Percentiles rank a stretch among this genome's conserved stretches.
Conservation (phyloP, 345 rosid genomes). For the Cardamine chenopodiifolia region DNA sequence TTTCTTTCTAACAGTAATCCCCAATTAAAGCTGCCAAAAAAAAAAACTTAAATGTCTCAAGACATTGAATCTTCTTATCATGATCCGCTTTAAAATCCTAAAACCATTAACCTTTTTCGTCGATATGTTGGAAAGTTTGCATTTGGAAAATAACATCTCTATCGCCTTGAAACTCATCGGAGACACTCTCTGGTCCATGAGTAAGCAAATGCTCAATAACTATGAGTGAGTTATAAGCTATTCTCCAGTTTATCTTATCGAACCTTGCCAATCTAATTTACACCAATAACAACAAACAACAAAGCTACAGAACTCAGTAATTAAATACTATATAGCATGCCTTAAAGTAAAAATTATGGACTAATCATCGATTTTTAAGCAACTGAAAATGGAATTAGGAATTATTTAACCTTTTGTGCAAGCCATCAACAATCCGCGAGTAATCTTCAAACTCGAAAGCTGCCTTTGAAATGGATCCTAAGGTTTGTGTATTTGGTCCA, state of each 20-base stretch:
- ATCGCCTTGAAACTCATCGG: constrained; percentile 73
- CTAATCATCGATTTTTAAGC: neutral
- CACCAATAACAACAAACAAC: constrained; percentile 8
- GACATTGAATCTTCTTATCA: neutral
- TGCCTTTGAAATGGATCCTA: constrained; percentile 78
- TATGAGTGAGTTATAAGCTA: constrained; percentile 67
- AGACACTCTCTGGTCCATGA: constrained; percentile 92
- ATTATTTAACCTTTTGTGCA: constrained; percentile 66
- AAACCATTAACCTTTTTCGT: constrained; percentile 71
- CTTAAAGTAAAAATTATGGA: neutral
- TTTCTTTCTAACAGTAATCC: constrained; percentile 81
- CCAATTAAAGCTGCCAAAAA: constrained; percentile 78
- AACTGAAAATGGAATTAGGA: neutral
- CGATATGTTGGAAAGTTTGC: constrained; percentile 66
- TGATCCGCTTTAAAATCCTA: neutral
- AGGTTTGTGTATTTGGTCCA: constrained; percentile 64
- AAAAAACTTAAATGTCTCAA: neutral
- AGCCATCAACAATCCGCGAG: constrained; percentile 71
- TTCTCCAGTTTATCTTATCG: constrained; percentile 81
- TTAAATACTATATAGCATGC: neutral
- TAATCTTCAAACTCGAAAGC: constrained; percentile 95
- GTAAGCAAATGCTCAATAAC: constrained; percentile 82
- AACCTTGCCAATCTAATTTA: constrained; percentile 60
- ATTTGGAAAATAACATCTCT: constrained; percentile 54
- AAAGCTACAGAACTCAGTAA: constrained; percentile 1